A percentile compares a stretch with the other conserved stretches of the same genome.
Conservation (phyloP, 2,329 filamentous ascomycete genomes). For the Sporothrix luriei region DNA sequence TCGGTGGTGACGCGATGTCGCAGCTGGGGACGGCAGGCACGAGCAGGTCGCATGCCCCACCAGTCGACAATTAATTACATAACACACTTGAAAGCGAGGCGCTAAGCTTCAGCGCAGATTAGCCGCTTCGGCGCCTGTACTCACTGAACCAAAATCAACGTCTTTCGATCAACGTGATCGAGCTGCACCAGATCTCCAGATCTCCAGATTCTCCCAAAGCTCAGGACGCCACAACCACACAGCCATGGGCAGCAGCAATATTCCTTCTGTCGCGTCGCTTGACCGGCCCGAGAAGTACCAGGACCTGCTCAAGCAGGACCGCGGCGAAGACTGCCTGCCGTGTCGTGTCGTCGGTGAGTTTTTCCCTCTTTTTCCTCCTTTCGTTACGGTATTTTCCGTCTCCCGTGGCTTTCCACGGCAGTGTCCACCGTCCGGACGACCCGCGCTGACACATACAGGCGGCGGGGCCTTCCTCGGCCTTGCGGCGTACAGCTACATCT, state of each 20-base stretch:
- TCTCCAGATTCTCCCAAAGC: not conserved
- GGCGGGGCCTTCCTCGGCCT: conserved; percentile 75
- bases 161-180: not conserved
- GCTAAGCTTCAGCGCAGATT: conserved; percentile 9
- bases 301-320: conserved; percentile 58
- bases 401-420: not conserved
- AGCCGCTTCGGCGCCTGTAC: not conserved
- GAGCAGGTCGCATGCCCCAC: conserved; percentile 13
- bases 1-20: conserved; percentile 19
- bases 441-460: conserved; percentile 50
- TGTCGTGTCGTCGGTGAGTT: conserved; percentile 71
- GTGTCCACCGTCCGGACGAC: fast-evolving
- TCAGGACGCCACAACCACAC: conserved; percentile 15
- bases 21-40: conserved; percentile 22
- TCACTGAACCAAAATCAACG: not conserved
- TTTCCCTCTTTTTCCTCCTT: not conserved
- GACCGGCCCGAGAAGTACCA: conserved; percentile 65
- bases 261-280: conserved; percentile 56
- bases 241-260: conserved; percentile 52
- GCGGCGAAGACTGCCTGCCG: conserved; percentile 67
- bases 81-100: not conserved
- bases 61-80: too few relatives aligned
- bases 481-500: conserved; percentile 75
- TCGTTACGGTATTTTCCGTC: not conserved
- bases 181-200: not conserved